A percentile compares a stretch with the other conserved stretches of the same genome.
phyloP scores from a whole-genome alignment of 2,329 filamentous ascomycete species.

The Chrysoporthe cubensis region DNA sequence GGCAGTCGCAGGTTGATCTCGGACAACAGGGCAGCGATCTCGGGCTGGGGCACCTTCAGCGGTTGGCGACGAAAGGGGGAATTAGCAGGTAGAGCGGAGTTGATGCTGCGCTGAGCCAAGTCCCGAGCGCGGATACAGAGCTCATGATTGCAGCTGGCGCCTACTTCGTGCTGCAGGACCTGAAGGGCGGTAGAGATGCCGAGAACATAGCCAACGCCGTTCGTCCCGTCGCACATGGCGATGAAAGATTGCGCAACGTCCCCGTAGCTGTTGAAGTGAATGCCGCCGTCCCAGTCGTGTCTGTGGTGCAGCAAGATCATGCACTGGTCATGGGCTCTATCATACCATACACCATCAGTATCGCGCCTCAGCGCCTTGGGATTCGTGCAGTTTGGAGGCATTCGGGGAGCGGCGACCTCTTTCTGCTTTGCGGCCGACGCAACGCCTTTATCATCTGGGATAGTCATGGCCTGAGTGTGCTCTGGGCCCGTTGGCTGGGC shows the following conservation, averaged over 20 bases:
- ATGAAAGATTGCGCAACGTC: background rate
- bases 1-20: conserved; percentile 33
- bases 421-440: background rate
- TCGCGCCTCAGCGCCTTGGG: background rate
- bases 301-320: conserved; percentile 15
- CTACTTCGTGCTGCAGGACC: background rate
- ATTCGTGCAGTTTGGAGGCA: background rate
- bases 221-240: background rate
- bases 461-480: background rate
- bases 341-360: conserved; percentile 17
- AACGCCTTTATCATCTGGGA: background rate
- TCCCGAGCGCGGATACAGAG: background rate
- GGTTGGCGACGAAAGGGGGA: background rate
- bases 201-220: conserved; percentile 15
- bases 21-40: conserved; percentile 8
- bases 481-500: background rate
- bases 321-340: conserved; percentile 21
- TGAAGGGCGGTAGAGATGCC: conserved; percentile 11
- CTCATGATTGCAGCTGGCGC: background rate
- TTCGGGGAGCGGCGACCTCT: background rate
- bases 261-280: conserved; percentile 9
- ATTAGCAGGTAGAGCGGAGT: background rate
- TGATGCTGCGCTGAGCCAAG: conserved; percentile 3
- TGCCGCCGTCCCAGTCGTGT: conserved; percentile 21
- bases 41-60: conserved; percentile 9